Evolutionary conservation across 805 yeast genomes (phyloP).

Genomic region (Ogataea saltuana): DNA sequence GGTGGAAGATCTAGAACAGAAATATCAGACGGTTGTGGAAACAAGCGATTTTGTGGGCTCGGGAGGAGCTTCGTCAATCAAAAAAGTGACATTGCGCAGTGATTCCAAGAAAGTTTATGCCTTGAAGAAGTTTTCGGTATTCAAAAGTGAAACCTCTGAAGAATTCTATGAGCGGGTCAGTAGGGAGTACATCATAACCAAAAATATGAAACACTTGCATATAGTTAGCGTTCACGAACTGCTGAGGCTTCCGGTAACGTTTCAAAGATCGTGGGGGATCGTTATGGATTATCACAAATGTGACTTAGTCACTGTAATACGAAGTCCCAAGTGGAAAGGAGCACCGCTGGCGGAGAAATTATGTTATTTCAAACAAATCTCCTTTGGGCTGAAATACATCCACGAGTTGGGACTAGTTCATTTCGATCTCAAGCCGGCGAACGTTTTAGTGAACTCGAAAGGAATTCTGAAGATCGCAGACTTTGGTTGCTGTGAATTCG

Average conservation of each 20-base stretch:
- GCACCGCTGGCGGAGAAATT: constrained; percentile 51
- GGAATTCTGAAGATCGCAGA: constrained; percentile 72
- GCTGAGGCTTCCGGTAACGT: constrained; percentile 56
- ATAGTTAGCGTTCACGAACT: constrained; percentile 56
- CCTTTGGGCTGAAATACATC: constrained; percentile 58
- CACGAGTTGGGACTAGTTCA: constrained; percentile 71
- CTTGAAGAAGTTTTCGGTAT: constrained; percentile 61
- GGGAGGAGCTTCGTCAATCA: constrained; percentile 73
- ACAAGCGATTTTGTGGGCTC: constrained; percentile 50
- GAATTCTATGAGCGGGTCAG: constrained; percentile 65
- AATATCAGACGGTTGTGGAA: constrained; percentile 48
- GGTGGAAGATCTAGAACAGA: constrained; percentile 50
- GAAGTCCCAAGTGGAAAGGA: constrained; percentile 59
- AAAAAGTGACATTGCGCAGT: constrained; percentile 41
- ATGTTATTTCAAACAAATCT: constrained; percentile 70
- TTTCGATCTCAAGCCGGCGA: constrained; percentile 75
- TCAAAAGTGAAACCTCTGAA: constrained; percentile 57
- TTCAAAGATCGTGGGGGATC: constrained; percentile 77
- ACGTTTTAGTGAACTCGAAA: constrained; percentile 55
- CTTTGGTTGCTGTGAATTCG: constrained; percentile 73
- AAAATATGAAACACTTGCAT: constrained; percentile 54
- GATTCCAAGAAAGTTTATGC: constrained; percentile 52
- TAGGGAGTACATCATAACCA: constrained; percentile 64
- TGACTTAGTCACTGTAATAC: constrained; percentile 59
- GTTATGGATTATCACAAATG: constrained; percentile 63